A percentile compares a stretch with the other conserved stretches of the same genome.
These are phyloP conservation scores for Moesziomyces aphidis DNA, from an alignment of 1,284 basidiomycete genomes.

Conservation along the genomic window DNA sequence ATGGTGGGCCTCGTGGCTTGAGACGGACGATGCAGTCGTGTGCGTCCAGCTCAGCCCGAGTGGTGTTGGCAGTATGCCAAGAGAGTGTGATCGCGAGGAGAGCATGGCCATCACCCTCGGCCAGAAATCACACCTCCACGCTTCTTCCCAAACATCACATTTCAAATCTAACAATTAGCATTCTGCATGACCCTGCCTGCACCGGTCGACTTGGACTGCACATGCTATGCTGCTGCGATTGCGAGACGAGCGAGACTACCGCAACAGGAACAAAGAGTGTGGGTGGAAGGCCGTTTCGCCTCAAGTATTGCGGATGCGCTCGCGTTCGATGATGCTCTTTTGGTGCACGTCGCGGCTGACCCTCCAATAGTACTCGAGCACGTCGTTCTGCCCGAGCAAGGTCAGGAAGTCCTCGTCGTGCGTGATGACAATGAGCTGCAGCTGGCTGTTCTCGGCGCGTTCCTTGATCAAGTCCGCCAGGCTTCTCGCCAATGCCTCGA, in stretches of 20 bases:
- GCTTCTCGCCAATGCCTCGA: slow-evolving; percentile 89
- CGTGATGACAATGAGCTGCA: slow-evolving; percentile 93
- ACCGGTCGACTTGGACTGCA: neutral
- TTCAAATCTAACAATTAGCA: neutral
- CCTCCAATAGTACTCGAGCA: slow-evolving; percentile 65
- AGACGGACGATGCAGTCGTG: neutral
- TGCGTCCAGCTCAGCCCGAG: neutral
- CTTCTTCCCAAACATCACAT: slow-evolving; percentile 26
- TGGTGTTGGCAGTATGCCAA: neutral
- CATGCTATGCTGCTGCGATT: neutral
- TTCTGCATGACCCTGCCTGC: no score
- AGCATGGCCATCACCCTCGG: neutral
- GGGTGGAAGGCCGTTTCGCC: neutral
- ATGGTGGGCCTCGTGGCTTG: neutral
- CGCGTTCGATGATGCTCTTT: slow-evolving; percentile 54
- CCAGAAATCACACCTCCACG: slow-evolving; percentile 5
- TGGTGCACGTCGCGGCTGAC: slow-evolving; percentile 58
- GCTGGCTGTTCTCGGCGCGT: slow-evolving; percentile 78
- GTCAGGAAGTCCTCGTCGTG: slow-evolving; percentile 66
- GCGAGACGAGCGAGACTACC: neutral
- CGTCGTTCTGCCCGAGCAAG: slow-evolving; percentile 57
- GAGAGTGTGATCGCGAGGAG: neutral
- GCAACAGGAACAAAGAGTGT: neutral
- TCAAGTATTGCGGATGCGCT: slow-evolving; percentile 42
- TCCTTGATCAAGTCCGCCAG: slow-evolving; percentile 77